Conservation (phyloP, 192 early-diverging fungal species). For the Podila clonocystis region DNA sequence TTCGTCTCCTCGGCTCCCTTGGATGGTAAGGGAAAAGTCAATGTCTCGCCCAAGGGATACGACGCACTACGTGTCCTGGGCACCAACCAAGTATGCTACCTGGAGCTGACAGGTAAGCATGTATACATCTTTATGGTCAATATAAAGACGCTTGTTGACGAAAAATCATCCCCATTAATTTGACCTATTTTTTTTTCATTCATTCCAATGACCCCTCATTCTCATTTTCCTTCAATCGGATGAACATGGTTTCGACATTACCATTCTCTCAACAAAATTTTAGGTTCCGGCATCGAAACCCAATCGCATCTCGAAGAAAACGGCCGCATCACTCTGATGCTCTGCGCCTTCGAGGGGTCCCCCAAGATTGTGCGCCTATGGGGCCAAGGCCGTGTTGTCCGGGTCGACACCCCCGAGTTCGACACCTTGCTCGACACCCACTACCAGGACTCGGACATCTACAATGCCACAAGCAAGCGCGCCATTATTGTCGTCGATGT, state of each 20-base stretch:
- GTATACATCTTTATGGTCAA: background rate
- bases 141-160: background rate
- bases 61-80: slow-evolving; percentile 58
- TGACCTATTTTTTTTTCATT: background rate
- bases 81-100: slow-evolving; percentile 39
- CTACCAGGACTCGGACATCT: slow-evolving; percentile 45
- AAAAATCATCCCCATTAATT: background rate
- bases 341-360: slow-evolving; percentile 73
- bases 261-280: no score
- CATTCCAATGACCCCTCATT: background rate
- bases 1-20: slow-evolving; percentile 65
- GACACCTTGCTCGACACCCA: slow-evolving; percentile 50
- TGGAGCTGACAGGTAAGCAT: slow-evolving; percentile 43
- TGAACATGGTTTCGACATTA: no score
- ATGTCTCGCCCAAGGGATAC: slow-evolving; percentile 67
- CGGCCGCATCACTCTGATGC: slow-evolving; percentile 68
- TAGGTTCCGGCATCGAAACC: slow-evolving; percentile 62
- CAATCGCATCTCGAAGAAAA: slow-evolving; percentile 69
- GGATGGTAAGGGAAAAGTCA: slow-evolving; percentile 56
- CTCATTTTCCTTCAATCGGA: no score
- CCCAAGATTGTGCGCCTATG: slow-evolving; percentile 70
- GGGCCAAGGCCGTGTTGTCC: slow-evolving; percentile 55
- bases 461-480: slow-evolving; percentile 50
- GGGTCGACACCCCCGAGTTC: slow-evolving; percentile 54
- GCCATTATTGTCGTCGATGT: slow-evolving; percentile 65